A percentile compares a stretch with the other conserved stretches of the same genome.
Evolutionary conservation across 2,329 filamentous ascomycete genomes (phyloP).

Genomic region (Colletotrichum tamarilloi): DNA sequence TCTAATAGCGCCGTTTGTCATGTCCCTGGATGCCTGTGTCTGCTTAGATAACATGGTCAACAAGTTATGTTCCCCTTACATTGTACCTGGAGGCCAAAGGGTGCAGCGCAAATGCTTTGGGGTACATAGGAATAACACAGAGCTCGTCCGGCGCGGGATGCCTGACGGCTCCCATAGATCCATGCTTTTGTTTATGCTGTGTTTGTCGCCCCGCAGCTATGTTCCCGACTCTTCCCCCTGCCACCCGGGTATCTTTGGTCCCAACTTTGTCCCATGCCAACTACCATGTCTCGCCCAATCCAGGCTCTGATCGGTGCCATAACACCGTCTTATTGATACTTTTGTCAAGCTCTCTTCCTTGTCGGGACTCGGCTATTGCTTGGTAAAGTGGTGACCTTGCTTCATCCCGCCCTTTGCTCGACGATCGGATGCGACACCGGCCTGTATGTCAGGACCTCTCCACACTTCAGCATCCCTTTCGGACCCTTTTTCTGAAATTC

Average conservation of each 20-base stretch:
- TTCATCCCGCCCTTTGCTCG: neutral
- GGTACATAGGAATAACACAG: neutral
- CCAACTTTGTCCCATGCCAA: neutral
- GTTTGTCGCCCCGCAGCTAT: too few relatives aligned
- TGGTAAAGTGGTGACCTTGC: neutral
- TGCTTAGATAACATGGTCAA: slow-evolving; percentile 16
- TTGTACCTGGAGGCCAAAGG: neutral
- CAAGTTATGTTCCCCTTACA: neutral
- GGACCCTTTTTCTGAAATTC: neutral
- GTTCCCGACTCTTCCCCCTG: neutral
- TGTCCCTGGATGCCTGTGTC: neutral
- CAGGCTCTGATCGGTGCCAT: neutral
- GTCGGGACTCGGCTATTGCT: neutral
- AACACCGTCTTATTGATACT: neutral
- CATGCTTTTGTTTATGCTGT: too few relatives aligned
- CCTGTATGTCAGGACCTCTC: neutral
- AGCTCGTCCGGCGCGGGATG: neutral
- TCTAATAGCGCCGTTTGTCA: slow-evolving; percentile 1
- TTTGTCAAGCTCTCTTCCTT: neutral
- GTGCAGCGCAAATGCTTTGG: neutral
- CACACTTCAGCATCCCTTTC: neutral
- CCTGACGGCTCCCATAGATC: neutral
- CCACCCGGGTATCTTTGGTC: neutral
- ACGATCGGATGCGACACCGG: neutral
- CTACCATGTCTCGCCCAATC: neutral